Evolutionary conservation across 352 stramenopile genomes (phyloP), one percentile per base, ranked within the genome.

Genomic region (Pythium coloratum): DNA sequence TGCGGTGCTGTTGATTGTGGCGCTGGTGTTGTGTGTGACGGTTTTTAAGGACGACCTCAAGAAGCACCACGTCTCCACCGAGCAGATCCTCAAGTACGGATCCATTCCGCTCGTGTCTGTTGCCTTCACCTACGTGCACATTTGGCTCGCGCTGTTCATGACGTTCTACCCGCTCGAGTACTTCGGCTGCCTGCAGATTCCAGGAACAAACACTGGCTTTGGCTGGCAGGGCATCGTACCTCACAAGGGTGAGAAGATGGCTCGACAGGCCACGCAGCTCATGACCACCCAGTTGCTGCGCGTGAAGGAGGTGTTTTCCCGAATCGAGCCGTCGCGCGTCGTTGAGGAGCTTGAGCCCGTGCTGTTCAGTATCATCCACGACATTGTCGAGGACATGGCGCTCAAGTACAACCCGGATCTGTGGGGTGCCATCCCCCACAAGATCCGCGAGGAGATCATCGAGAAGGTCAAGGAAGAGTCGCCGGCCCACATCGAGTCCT

Each of bases 141-240:
- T 98, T 78, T 97, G 96, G 81, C 73, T 98, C 62, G 97, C 97
- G 42, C 77, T 99, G 3, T 99, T 95, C 81, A 98, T 98, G 91
- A 99, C 98, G 36, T 99, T 99, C 77, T 97, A 98, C 74, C 97
- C 97, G 4, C 81, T 99, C 38, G 76, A 98, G 51, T 99, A 98
- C 72, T 75, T 85, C 32, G 97, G 96, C 26, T 95, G 89, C 32
- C 75, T 97, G 60, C 92, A 96, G 76, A 90, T 94, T 66, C 84
- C 86, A 0, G 69, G 74, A 53, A 96, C 86, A 5, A 94, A 98
- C 73, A 97, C 93, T 67, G 96, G 96, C 10, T 65, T 98, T 3
- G 96, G 97, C 10, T 99, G 97, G 97, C 96, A 99, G 69, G 97
- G 97, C 14, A 98, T 99, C 49, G 96, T 99, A 18, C 96, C 97